phyloP scores from a whole-genome alignment of 768 basidiomycete genomes.

The Pisolithus tinctorius region DNA sequence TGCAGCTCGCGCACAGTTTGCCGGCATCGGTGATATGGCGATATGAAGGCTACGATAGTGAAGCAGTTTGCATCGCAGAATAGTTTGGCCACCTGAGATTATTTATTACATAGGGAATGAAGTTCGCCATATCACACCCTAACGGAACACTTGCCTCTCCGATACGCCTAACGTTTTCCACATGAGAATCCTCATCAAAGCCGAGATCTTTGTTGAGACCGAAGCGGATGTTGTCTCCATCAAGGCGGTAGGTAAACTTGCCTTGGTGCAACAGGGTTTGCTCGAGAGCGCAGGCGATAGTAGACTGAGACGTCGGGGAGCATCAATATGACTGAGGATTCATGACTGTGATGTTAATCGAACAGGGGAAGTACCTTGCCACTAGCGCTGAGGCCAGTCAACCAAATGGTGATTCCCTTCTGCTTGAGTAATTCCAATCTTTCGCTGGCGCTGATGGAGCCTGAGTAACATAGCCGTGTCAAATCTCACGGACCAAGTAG shows the following conservation, averaged over 20 bases:
- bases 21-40: slow-evolving; percentile 90
- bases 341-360: neutral
- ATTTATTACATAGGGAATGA: neutral
- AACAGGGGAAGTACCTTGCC: slow-evolving; percentile 60
- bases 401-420: slow-evolving; percentile 89
- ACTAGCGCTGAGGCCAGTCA: slow-evolving; percentile 92
- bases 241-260: slow-evolving; percentile 85
- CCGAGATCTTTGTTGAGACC: slow-evolving; percentile 96
- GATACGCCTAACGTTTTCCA: slow-evolving; percentile 94
- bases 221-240: slow-evolving; percentile 94
- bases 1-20: slow-evolving; percentile 78
- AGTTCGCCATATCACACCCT: neutral
- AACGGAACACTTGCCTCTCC: slow-evolving; percentile 64
- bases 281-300: slow-evolving; percentile 94
- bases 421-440: slow-evolving; percentile 65
- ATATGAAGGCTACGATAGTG: slow-evolving; percentile 94
- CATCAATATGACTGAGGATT: neutral
- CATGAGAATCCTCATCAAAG: slow-evolving; percentile 86
- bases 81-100: slow-evolving; percentile 77
- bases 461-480: slow-evolving; percentile 27
- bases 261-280: slow-evolving; percentile 86
- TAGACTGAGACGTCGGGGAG: slow-evolving; percentile 53
- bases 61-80: slow-evolving; percentile 87
- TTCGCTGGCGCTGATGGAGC: slow-evolving; percentile 65
- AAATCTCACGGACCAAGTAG: too few species aligned